Percentiles rank a stretch among this genome's conserved stretches.
phyloP scores from a whole-genome alignment of 495 filamentous ascomycete species.

The Xylaria venustula region DNA sequence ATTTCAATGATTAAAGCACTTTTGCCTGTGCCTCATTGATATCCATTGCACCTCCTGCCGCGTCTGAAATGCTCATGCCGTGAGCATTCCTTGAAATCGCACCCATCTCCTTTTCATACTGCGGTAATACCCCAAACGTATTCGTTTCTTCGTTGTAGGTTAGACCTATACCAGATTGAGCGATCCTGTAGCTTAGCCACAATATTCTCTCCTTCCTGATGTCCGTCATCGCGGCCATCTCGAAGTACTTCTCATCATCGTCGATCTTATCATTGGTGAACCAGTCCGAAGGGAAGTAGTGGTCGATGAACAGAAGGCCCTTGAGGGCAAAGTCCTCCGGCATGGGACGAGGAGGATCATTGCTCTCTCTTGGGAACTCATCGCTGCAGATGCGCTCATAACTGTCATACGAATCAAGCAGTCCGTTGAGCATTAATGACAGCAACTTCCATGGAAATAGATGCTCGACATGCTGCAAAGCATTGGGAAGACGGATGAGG shows the following conservation, averaged over 20 bases:
- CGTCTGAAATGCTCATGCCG: neutral
- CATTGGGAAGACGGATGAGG: conserved; percentile 49
- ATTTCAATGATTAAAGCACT: too few relatives aligned
- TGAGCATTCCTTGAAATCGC: too few relatives aligned
- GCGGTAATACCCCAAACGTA: conserved; percentile 28
- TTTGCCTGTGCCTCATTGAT: conserved; percentile 20
- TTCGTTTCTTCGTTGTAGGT: conserved; percentile 30
- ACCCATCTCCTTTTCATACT: too few relatives aligned
- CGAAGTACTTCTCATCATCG: conserved; percentile 73
- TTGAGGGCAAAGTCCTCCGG: conserved; percentile 83
- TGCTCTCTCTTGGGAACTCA: conserved; percentile 52
- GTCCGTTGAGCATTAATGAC: conserved; percentile 65
- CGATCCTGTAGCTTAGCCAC: conserved; percentile 65
- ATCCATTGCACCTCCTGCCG: conserved; percentile 25
- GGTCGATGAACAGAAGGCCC: conserved; percentile 69
- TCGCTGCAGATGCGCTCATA: conserved; percentile 46
- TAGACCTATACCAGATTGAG: conserved; percentile 37
- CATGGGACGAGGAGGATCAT: conserved; percentile 57
- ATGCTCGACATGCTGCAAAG: conserved; percentile 44
- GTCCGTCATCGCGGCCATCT: conserved; percentile 61
- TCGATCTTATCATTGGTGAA: conserved; percentile 69
- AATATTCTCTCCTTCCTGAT: conserved; percentile 68
- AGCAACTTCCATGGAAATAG: conserved; percentile 67
- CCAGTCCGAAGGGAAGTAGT: conserved; percentile 68
- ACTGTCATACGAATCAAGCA: conserved; percentile 44